Evolutionary conservation across 805 yeast genomes (phyloP), one percentile per base, ranked within the genome.

Genomic region (Nakazawaea populi): DNA sequence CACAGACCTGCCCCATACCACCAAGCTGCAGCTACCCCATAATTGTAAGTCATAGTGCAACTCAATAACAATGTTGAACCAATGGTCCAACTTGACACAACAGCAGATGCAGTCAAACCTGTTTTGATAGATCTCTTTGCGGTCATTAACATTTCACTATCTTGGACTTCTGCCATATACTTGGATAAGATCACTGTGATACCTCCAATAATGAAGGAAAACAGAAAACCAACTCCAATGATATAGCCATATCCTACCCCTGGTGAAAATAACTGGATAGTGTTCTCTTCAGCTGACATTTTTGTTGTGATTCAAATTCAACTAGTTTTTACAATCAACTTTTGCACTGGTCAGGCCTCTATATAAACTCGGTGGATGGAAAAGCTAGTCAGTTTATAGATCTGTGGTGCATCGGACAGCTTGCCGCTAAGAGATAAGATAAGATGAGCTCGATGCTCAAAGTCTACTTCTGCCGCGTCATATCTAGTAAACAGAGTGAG

Each of bases 201-300:
- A 4, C 58, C 34, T 14, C 68, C 58, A 75, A 73, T 73, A 8
- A 69, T 53, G 10, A 70, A 46, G 3, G 77, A 75, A 54, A 73
- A 73, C 3, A 69, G 71, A 6, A 74, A 66, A n/a, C 78, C 78
- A 7, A 73, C 65, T 4, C 76, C 78, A n/a, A 75, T 60, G 34
- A 73, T 67, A 47, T 66, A 64, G 5, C 75, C 75, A 54, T 72
- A 75, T 1, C 79, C 79, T 41, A 51, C 53, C 12, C 59, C 55
- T 27, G 45, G 46, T 8, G 48, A 37, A 18, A 48, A 54, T n/a
- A 52, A 28, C 32, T 46, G 48, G 28, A 49, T 47, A 3, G 52
- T 52, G 41, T 47, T 47, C 18, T 42, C 45, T 18, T n/a, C 32
- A 32, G 44, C 9, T 28, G 31, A 24, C 8, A 28, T 24, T 41